These are phyloP conservation scores for Diaporthe vexans DNA, from an alignment of 2,329 filamentous ascomycete genomes.

Conservation along the genomic window DNA sequence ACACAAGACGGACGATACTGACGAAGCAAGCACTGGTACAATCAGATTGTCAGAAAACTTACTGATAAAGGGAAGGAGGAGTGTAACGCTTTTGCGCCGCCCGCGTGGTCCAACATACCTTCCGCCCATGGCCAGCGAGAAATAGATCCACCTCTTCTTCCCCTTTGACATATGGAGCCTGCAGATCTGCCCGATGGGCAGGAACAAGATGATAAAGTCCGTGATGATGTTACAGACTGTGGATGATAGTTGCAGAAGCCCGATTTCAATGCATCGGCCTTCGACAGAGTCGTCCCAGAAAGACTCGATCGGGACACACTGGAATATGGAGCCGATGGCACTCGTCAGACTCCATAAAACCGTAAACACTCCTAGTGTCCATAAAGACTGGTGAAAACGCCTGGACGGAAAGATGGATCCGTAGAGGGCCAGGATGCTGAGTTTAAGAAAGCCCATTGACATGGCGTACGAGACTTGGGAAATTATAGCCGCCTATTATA, in stretches of 20 bases:
- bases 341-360: neutral
- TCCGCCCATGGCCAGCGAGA: neutral
- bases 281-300: neutral
- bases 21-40: neutral
- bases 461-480: neutral
- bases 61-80: too few species aligned
- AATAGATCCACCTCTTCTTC: neutral
- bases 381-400: neutral
- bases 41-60: neutral
- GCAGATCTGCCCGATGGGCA: neutral
- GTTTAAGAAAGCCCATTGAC: neutral
- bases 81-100: too few species aligned
- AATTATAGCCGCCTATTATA: neutral
- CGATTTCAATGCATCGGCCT: neutral
- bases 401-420: neutral
- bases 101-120: neutral
- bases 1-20: neutral
- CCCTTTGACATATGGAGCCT: neutral
- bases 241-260: neutral
- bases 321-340: neutral
- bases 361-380: neutral
- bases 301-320: neutral
- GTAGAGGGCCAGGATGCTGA: slow-evolving; percentile 2
- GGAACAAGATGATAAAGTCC: neutral
- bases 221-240: neutral